phyloP scores from a whole-genome alignment of 1,139 yeast genomes.

The Suhomyces bolitotheri region DNA sequence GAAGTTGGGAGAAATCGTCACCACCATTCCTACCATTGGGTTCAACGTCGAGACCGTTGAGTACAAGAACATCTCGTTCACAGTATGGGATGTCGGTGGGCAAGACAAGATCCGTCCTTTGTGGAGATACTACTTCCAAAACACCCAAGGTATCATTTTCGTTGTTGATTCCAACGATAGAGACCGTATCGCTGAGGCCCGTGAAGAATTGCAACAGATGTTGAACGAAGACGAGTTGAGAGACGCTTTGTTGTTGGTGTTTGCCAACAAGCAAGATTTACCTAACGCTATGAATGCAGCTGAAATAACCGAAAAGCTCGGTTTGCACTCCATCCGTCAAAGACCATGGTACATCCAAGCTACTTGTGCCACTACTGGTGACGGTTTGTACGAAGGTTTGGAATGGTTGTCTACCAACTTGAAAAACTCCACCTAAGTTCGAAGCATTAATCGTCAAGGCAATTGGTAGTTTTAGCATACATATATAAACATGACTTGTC shows the following conservation, averaged over 20 bases:
- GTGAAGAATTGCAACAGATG: conserved; percentile 93
- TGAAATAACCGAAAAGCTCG: conserved; percentile 82
- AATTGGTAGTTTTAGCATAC: conserved; percentile 14
- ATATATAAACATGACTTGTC: conserved; percentile 12
- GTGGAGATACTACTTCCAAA: conserved; percentile 95
- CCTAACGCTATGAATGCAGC: conserved; percentile 92
- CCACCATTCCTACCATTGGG: conserved; percentile 92
- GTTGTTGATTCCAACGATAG: conserved; percentile 93
- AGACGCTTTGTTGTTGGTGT: conserved; percentile 84
- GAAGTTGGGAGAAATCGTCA: conserved; percentile 89
- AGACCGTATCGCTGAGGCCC: conserved; percentile 90
- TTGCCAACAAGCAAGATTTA: conserved; percentile 92
- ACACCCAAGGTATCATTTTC: conserved; percentile 91
- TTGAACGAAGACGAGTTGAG: conserved; percentile 91
- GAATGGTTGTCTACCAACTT: conserved; percentile 88
- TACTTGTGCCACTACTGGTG: conserved; percentile 88
- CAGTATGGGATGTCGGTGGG: conserved; percentile 98
- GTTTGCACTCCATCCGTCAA: conserved; percentile 80
- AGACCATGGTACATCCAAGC: conserved; percentile 91
- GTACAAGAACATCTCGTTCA: conserved; percentile 90
- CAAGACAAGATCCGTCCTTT: conserved; percentile 93
- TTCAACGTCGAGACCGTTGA: conserved; percentile 94
- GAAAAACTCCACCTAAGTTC: conserved; percentile 53
- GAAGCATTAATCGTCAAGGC: conserved; percentile 9
- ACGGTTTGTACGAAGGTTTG: conserved; percentile 86